Evolutionary conservation across 345 rosid genomes (phyloP).

Genomic region (Anastatica hierochuntica): DNA sequence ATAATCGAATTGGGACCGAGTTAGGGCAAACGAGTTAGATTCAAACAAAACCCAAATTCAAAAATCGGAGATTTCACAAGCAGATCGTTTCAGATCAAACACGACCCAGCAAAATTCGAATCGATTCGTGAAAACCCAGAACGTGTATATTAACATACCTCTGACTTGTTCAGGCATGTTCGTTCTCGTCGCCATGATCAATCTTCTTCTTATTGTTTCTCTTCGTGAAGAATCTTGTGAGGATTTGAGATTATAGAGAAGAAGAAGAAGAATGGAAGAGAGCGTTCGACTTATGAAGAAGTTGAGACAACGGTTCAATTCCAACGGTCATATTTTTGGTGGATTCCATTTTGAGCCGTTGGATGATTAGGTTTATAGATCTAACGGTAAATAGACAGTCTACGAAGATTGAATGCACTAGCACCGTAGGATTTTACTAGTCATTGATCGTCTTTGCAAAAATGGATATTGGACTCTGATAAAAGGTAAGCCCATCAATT

Average conservation of each 20-base stretch:
- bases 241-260: neutral
- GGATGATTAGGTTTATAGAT: conserved; percentile 9
- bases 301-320: conserved; percentile 20
- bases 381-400: conserved; percentile 6
- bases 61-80: neutral
- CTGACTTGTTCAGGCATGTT: conserved; percentile 22
- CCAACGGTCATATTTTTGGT: conserved; percentile 28
- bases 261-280: neutral
- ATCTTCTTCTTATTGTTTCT: conserved; percentile 2
- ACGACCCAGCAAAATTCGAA: neutral
- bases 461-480: too few relatives aligned
- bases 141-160: conserved; percentile 1
- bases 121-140: neutral
- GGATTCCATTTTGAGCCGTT: neutral
- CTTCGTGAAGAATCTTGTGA: conserved; percentile 16
- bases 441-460: too few relatives aligned
- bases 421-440: too few relatives aligned
- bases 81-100: neutral
- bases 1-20: neutral
- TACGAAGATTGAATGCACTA: neutral
- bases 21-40: neutral
- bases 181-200: conserved; percentile 25
- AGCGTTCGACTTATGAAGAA: conserved; percentile 25
- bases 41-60: neutral
- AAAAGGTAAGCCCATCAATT: too few relatives aligned